Percentiles rank a stretch among this genome's conserved stretches.
These are phyloP conservation scores for Fusarium annulatum DNA, from an alignment of 2,329 filamentous ascomycete genomes.

Conservation along the genomic window DNA sequence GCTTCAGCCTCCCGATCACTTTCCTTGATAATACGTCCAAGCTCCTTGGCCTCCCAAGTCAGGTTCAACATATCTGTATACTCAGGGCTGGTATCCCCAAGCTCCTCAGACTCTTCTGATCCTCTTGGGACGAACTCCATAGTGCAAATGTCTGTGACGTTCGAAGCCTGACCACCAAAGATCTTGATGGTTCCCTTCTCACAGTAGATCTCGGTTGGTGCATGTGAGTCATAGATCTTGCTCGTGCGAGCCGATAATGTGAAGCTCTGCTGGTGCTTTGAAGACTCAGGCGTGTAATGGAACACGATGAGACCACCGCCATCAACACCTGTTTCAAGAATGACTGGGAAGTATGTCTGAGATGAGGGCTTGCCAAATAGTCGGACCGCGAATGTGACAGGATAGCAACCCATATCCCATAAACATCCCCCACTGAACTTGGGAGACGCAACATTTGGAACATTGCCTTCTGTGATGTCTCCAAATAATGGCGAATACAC, in stretches of 20 bases:
- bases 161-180: slow-evolving; percentile 12
- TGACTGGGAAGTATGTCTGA: slow-evolving; percentile 19
- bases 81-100: slow-evolving; percentile 22
- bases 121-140: slow-evolving; percentile 26
- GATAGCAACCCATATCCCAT: slow-evolving; percentile 38
- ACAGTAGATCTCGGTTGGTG: slow-evolving; percentile 34
- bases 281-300: slow-evolving; percentile 19
- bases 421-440: slow-evolving; percentile 32
- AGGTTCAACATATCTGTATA: slow-evolving; percentile 28
- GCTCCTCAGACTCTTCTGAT: slow-evolving; percentile 17
- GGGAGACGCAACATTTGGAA: slow-evolving; percentile 30
- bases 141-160: slow-evolving; percentile 28
- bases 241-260: slow-evolving; percentile 24
- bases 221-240: slow-evolving; percentile 30
- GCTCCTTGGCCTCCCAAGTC: slow-evolving; percentile 34
- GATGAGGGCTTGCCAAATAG: slow-evolving; percentile 27
- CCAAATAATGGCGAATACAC: slow-evolving; percentile 18
- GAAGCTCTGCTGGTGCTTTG: slow-evolving; percentile 23
- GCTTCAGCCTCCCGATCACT: slow-evolving; percentile 14
- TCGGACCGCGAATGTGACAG: slow-evolving; percentile 28
- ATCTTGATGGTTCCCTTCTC: slow-evolving; percentile 36
- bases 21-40: slow-evolving; percentile 28
- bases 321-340: slow-evolving; percentile 19
- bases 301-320: slow-evolving; percentile 26
- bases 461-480: slow-evolving; percentile 5